Evolutionary conservation across 2,329 filamentous ascomycete species (phyloP), one percentile per base, ranked within the genome.

Genomic region (Trichoderma sp.): DNA sequence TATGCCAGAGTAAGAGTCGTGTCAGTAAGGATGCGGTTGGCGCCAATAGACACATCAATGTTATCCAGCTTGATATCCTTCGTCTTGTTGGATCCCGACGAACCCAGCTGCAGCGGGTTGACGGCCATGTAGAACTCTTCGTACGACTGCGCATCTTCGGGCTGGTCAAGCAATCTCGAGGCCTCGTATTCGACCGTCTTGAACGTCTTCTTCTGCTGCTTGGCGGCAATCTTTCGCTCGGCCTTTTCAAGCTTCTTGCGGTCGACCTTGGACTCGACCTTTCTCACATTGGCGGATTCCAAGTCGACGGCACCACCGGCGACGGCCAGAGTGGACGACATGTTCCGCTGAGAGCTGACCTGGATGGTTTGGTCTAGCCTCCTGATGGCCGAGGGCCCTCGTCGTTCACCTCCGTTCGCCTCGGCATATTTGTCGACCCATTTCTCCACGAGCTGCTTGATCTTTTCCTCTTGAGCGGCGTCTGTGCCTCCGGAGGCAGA

Each of bases 91-190:
- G 93, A 86, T 38, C 92, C 89, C 75, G 90, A 65, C 14, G 75
- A 84, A 78, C 89, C 96, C 76, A 98, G 82, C 83, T 98, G 96
- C 77, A 99, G 90, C 77, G 97, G 97, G 85, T 99, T 99, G 87
- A 99, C 97, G 72, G 95, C 93, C 97, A 99, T 98, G 90, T 97
- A 99, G 86, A 99, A 98, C 84, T 99, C 97, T 85, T 99, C 97
- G 83, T 99, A 99, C 56, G 95, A 97, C 88, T 98, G 93, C 14
- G 95, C 88, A 80, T 93, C 91, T 80, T 96, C 93, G 4, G 94
- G 89, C 84, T 94, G 91, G 82, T 97, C 93, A 79, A 99, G 91
- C 79, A 99, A 88, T 79, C 92, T 92, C 14, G 97, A 98, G 0
- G 97, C 94, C 86, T 99, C 97, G 84, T 99, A 99, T 85, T 98